These are phyloP conservation scores for Penicillium sclerotigenum DNA, from an alignment of 2,329 filamentous ascomycete species.

Conservation along the genomic window DNA sequence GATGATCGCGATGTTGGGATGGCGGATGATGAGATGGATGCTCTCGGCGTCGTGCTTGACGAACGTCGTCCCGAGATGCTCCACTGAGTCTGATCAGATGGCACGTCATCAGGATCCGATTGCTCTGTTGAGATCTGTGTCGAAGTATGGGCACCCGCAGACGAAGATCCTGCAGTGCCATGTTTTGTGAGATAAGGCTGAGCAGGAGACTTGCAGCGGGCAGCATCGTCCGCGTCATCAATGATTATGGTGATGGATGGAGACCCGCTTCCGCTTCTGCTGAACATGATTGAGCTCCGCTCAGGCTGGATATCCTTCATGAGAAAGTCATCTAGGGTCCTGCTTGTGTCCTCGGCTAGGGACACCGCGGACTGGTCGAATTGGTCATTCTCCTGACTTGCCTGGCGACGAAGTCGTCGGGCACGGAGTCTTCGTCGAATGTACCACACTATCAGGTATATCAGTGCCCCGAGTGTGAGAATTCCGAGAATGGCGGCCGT, in stretches of 20 bases:
- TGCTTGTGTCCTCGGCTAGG: conserved; percentile 22
- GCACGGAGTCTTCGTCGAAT: conserved; percentile 17
- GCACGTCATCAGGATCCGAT: not conserved
- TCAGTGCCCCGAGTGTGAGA: conserved; percentile 19
- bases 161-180: not conserved
- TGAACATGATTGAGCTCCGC: conserved; percentile 32
- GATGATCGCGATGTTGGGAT: conserved; percentile 11
- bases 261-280: conserved; percentile 24
- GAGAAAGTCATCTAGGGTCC: conserved; percentile 15
- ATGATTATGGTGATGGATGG: conserved; percentile 23
- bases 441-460: conserved; percentile 23
- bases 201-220: not conserved
- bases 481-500: conserved; percentile 25
- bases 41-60: conserved; percentile 1
- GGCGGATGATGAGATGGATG: not conserved
- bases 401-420: conserved; percentile 16
- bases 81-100: not conserved
- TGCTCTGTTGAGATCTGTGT: conserved; percentile 6
- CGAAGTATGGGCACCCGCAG: not conserved
- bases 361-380: conserved; percentile 20
- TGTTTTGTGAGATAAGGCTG: conserved; percentile 5
- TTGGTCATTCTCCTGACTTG: conserved; percentile 10
- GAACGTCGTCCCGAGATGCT: not conserved
- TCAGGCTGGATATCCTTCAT: conserved; percentile 19
- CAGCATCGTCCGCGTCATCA: conserved; percentile 7